Evolutionary conservation across 192 early-diverging fungal genomes (phyloP).

Genomic region (Coemansia erecta): DNA sequence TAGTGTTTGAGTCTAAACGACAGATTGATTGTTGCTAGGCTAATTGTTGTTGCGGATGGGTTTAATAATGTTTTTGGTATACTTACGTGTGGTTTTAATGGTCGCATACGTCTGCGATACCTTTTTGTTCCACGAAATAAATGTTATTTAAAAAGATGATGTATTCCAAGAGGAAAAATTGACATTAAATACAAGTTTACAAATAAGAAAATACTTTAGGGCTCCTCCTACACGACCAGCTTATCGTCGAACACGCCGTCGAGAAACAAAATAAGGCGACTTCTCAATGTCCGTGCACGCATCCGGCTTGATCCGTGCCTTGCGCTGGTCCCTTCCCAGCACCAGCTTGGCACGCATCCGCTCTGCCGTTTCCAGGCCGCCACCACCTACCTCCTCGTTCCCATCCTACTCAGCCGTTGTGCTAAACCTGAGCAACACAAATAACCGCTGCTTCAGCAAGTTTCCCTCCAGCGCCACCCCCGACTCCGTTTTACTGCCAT

Average conservation of each 20-base stretch:
- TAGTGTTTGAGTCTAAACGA: too few relatives aligned
- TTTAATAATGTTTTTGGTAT: too few relatives aligned
- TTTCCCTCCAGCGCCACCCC: background rate
- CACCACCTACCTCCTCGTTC: too few relatives aligned
- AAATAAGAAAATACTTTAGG: too few relatives aligned
- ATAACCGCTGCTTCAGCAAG: background rate
- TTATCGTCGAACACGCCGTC: constrained; percentile 71
- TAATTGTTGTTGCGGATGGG: too few relatives aligned
- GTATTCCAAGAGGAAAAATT: constrained; percentile 33
- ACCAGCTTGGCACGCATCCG: constrained; percentile 40
- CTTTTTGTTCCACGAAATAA: too few relatives aligned
- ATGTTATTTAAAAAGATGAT: too few relatives aligned
- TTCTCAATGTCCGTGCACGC: constrained; percentile 69
- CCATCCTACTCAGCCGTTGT: constrained; percentile 29
- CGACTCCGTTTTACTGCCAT: background rate
- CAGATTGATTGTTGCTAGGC: too few relatives aligned
- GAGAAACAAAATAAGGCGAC: constrained; percentile 69
- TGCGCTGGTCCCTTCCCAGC: constrained; percentile 58
- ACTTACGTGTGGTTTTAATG: too few relatives aligned
- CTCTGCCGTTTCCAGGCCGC: background rate
- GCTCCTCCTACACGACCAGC: constrained; percentile 54
- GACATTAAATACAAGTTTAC: too few relatives aligned
- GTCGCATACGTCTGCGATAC: too few relatives aligned
- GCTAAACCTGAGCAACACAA: constrained; percentile 30
- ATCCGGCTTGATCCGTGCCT: constrained; percentile 61